Evolutionary conservation across 352 stramenopile genomes (phyloP).

Genomic region (Achlya hypogyna): DNA sequence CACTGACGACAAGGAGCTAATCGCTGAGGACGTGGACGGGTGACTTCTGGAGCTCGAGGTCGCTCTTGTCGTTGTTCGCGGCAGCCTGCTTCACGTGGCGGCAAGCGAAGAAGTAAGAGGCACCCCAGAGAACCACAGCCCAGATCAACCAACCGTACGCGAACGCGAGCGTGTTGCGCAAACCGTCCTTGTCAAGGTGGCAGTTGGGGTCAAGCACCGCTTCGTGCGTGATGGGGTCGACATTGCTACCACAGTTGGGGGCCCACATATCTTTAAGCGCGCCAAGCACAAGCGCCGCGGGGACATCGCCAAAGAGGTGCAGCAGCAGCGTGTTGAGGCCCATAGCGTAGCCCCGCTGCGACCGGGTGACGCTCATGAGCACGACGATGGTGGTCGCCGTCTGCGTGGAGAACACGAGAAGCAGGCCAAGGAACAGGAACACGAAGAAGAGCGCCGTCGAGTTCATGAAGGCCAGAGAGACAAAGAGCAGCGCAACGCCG

Average conservation of each 20-base stretch:
- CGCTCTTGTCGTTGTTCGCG: too few relatives aligned
- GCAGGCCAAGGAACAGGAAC: conserved; percentile 61
- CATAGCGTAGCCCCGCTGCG: conserved; percentile 82
- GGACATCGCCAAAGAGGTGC: conserved; percentile 12
- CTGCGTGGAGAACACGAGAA: conserved; percentile 60
- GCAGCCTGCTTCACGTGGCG: neutral
- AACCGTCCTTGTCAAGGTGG: conserved; percentile 3
- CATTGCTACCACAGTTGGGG: conserved; percentile 55
- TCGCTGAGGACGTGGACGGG: too few relatives aligned
- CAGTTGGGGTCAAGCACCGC: conserved; percentile 55
- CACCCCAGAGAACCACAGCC: neutral
- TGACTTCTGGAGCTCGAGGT: too few relatives aligned
- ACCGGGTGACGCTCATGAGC: conserved; percentile 84
- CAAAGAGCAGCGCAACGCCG: conserved; percentile 37
- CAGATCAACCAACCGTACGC: conserved; percentile 6
- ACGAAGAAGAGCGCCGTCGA: conserved; percentile 35
- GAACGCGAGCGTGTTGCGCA: conserved; percentile 5
- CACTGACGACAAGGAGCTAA: too few relatives aligned
- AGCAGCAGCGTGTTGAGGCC: conserved; percentile 32
- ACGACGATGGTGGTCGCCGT: conserved; percentile 79
- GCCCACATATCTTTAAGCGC: conserved; percentile 16
- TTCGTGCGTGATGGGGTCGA: conserved; percentile 46
- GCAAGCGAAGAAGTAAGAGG: neutral
- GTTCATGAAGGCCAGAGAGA: conserved; percentile 43
- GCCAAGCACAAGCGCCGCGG: conserved; percentile 3